Base-by-base conservation (phyloP, 2,329 filamentous ascomycete genomes). In the Stagonosporopsis chrysanthemi region DNA sequence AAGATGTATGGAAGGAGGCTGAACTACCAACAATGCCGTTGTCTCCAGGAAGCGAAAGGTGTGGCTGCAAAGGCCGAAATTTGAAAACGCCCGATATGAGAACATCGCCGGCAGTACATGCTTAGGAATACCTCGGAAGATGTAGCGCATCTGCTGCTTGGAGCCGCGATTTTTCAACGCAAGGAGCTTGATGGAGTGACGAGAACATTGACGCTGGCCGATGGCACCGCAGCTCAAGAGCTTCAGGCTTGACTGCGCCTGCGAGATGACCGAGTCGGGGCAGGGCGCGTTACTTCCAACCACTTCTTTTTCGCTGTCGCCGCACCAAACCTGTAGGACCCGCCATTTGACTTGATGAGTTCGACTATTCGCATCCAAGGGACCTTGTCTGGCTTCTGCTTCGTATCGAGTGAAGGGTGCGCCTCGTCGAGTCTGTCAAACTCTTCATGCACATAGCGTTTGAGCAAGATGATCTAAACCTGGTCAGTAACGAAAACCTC, bases 281-380 rank as follows among this genome's bases (percentile, higher is more conserved):
- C 67, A 39, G 38, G 11, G 19, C 43, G 48, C n/a, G 48, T 50
- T 12, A 69, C 26, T 68, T 86, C 81, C 15, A 78, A 72, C 82
- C 84, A 88, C 75, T 86, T 87, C 75, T 84, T 86, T 72, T 86
- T 86, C 65, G 84, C 86, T 0, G 86, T 87, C 2, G 84, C 81
- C 63, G 85, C 83, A 2, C 84, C 85, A 65, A 87, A 88, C 31
- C 79, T 78, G 66, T 88, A 88, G 2, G 81, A 82, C 7, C 84
- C 84, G 2, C 84, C 83, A 41, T 82, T 69, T 3, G 73, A 65
- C 60, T 68, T 72, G 52, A 88, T 86, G 60, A 81, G 82, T 29
- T 84, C 80, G 1, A 81, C 79, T 22, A 88, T 80, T 52, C 80
- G 80, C 75, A 86, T 86, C 86, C 86, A 88, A 0, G 83, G 81